phyloP scores from a whole-genome alignment of 176 grass and related monocot species.

The Musa acuminata region DNA sequence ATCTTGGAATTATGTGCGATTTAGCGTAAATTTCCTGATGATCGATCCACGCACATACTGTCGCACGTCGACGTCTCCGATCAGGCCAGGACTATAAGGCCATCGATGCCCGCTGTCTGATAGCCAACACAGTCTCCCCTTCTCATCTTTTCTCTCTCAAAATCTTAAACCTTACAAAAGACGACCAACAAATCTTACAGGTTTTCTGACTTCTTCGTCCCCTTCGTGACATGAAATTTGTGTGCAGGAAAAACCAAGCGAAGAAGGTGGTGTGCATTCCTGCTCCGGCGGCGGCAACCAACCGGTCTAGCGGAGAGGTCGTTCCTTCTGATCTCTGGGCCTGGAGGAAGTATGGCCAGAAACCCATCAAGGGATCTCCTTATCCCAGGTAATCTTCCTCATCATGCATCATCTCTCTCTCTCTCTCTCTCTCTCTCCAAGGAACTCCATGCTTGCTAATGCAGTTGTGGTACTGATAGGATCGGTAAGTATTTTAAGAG shows the following conservation, averaged over 20 bases:
- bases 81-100: too few relatives aligned
- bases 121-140: too few relatives aligned
- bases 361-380: conserved; percentile 93
- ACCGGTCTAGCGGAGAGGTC: conserved; percentile 57
- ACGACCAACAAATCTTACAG: not conserved
- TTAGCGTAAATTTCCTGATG: not conserved
- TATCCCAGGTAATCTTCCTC: conserved; percentile 44
- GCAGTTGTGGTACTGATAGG: too few relatives aligned
- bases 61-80: too few relatives aligned
- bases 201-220: too few relatives aligned
- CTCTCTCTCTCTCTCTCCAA: not conserved
- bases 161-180: not conserved
- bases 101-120: too few relatives aligned
- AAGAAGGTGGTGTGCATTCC: conserved; percentile 98
- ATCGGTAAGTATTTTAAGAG: too few relatives aligned
- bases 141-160: too few relatives aligned
- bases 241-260: conserved; percentile 55
- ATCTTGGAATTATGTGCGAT: not conserved
- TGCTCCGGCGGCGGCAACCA: conserved; percentile 39
- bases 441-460: too few relatives aligned
- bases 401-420: not conserved
- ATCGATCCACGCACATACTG: too few relatives aligned
- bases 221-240: not conserved
- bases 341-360: conserved; percentile 96
- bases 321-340: conserved; percentile 97